phyloP scores from a whole-genome alignment of 768 basidiomycete species.

The Austroboletus eburneus region DNA sequence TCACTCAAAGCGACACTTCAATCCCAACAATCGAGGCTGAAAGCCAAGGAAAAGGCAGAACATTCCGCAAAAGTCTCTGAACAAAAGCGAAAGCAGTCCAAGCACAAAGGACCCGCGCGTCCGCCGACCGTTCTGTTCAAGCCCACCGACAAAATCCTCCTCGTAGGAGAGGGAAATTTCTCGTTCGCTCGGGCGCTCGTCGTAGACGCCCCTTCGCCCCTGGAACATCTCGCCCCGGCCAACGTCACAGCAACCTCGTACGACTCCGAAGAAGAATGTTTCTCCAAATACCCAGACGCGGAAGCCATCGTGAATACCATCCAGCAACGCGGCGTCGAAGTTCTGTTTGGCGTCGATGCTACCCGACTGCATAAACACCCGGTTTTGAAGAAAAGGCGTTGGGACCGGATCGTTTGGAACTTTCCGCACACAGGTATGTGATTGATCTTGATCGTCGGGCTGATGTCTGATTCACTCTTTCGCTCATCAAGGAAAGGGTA shows the following conservation, averaged over 20 bases:
- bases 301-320: slow-evolving; percentile 52
- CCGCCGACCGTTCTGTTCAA: slow-evolving; percentile 61
- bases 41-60: slow-evolving; percentile 57
- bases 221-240: slow-evolving; percentile 52
- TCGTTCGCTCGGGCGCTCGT: slow-evolving; percentile 82
- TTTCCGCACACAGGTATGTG: slow-evolving; percentile 90
- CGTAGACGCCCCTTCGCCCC: slow-evolving; percentile 37
- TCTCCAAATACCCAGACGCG: slow-evolving; percentile 78
- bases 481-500: slow-evolving; percentile 64
- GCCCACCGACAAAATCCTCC: slow-evolving; percentile 60
- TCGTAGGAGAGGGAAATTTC: slow-evolving; percentile 95
- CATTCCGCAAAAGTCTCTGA: slow-evolving; percentile 41
- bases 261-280: slow-evolving; percentile 74
- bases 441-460: background rate
- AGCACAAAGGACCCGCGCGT: slow-evolving; percentile 30
- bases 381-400: slow-evolving; percentile 54
- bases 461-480: background rate
- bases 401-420: slow-evolving; percentile 88
- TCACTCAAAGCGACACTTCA: slow-evolving; percentile 64
- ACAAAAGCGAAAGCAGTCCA: slow-evolving; percentile 37
- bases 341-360: slow-evolving; percentile 85
- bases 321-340: slow-evolving; percentile 54
- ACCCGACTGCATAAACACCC: slow-evolving; percentile 60
- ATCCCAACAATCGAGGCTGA: slow-evolving; percentile 64
- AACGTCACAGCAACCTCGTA: slow-evolving; percentile 84